Conservation (phyloP, 2,329 filamentous ascomycete genomes). For the Colletotrichum filicis region DNA sequence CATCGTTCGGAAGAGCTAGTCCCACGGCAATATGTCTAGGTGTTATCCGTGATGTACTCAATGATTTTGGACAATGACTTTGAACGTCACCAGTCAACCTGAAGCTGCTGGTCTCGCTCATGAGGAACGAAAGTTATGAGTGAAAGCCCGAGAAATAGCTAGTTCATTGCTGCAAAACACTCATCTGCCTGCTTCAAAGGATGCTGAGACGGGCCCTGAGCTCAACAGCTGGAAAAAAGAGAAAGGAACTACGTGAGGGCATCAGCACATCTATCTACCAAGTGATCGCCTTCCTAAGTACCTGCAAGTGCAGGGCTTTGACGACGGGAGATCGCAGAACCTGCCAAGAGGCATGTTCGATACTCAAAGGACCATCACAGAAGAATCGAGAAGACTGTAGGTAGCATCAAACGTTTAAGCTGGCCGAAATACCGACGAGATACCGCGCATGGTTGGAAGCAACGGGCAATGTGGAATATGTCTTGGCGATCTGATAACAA, state of each 20-base stretch:
- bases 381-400: background rate
- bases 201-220: background rate
- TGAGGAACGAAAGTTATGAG: background rate
- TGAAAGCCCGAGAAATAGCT: background rate
- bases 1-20: background rate
- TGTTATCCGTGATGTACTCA: background rate
- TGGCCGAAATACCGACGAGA: background rate
- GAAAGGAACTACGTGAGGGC: background rate
- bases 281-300: background rate
- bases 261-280: background rate
- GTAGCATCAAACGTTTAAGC: background rate
- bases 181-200: background rate
- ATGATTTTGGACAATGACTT: background rate
- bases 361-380: background rate
- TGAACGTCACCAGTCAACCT: background rate
- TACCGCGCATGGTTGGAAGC: background rate
- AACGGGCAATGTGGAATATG: background rate
- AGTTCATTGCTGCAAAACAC: background rate
- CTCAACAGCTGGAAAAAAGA: background rate
- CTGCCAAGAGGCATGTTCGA: background rate
- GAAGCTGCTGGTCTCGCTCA: background rate
- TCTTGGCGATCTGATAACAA: conserved; percentile 3
- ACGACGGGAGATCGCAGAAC: background rate
- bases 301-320: background rate
- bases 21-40: background rate